Conservation (phyloP, 2,329 filamentous ascomycete species). For the Juglanconis sp. region DNA sequence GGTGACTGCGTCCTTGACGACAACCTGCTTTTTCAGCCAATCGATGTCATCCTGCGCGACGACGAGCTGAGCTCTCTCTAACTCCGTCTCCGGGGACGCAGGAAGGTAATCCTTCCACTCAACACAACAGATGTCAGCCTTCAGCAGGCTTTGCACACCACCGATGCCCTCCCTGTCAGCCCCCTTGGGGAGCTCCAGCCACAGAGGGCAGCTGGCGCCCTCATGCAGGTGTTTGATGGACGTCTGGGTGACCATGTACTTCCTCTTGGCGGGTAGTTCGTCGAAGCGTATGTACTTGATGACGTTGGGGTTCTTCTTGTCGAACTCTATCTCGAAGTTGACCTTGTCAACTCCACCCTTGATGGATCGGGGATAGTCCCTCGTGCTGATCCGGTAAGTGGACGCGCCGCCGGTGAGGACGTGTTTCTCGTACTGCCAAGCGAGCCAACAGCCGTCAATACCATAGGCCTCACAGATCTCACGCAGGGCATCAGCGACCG, state of each 20-base stretch:
- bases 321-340: conserved; percentile 7
- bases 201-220: conserved; percentile 2
- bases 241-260: conserved; percentile 12
- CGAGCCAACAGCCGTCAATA: conserved; percentile 7
- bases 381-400: background rate
- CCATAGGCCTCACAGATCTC: conserved; percentile 1
- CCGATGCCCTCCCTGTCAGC: background rate
- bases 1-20: background rate
- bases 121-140: conserved; percentile 3
- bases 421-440: conserved; percentile 11
- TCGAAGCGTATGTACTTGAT: conserved; percentile 10
- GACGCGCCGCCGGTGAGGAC: background rate
- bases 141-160: background rate
- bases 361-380: background rate
- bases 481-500: background rate
- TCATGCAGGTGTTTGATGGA: conserved; percentile 9
- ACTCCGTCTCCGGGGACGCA: background rate
- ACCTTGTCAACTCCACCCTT: conserved; percentile 1
- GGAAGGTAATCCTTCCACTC: conserved; percentile 3
- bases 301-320: background rate
- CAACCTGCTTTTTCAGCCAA: conserved; percentile 6
- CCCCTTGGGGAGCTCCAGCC: conserved; percentile 1
- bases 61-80: conserved; percentile 4
- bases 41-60: background rate
- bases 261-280: background rate